Percentiles rank a stretch among this genome's conserved stretches.
Conservation (phyloP, 176 grass and related monocot species). For the Puccinellia tenuiflora region DNA sequence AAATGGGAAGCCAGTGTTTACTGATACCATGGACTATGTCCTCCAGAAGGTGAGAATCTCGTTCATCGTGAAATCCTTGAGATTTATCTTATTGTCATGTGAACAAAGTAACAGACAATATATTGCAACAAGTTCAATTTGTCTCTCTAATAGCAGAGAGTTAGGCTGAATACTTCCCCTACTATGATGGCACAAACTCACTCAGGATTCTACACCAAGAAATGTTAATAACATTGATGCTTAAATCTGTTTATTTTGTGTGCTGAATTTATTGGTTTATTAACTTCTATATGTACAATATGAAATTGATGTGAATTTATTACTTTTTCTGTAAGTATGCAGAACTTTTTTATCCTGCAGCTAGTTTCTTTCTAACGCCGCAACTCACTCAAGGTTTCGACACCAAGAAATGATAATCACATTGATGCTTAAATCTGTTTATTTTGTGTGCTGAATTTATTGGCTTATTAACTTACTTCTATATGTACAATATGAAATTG, state of each 20-base stretch:
- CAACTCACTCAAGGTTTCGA: neutral
- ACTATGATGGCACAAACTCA: neutral
- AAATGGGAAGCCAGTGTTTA: constrained; percentile 41
- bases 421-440: neutral
- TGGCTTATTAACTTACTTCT: neutral
- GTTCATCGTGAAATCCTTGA: constrained; percentile 5
- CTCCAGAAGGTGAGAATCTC: constrained; percentile 65
- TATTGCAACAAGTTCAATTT: neutral
- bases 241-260: neutral
- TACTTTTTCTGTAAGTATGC: neutral
- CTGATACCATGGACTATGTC: constrained; percentile 51
- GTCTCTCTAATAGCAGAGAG: neutral
- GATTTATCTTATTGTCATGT: constrained; percentile 20
- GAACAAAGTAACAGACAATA: neutral
- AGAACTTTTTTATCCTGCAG: neutral
- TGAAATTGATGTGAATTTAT: constrained; percentile 2
- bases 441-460: constrained; percentile 10
- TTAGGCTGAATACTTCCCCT: constrained; percentile 7
- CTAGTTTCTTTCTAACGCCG: neutral
- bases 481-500: neutral
- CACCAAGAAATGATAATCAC: constrained; percentile 13
- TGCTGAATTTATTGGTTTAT: too few species aligned
- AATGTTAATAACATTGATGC: constrained; percentile 5
- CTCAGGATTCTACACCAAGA: neutral
- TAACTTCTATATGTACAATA: neutral